Conservation (phyloP, 2,329 filamentous ascomycete genomes). For the Scleromitrula shiraiana region DNA sequence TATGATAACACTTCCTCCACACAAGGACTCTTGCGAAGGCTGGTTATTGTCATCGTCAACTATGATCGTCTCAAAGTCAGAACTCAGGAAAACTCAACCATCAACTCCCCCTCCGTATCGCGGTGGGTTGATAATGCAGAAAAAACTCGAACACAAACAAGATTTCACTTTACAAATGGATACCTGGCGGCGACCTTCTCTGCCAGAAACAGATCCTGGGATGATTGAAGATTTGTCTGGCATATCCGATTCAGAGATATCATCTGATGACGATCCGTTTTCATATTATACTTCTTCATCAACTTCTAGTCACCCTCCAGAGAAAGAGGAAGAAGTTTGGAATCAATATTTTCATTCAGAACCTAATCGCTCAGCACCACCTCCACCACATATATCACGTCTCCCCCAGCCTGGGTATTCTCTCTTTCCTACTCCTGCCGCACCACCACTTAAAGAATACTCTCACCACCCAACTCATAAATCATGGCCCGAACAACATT, state of each 20-base stretch:
- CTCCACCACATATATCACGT: neutral
- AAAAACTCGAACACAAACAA: neutral
- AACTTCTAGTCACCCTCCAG: conserved; percentile 1
- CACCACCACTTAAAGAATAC: neutral
- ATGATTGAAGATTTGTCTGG: conserved; percentile 8
- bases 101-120: neutral
- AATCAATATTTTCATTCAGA: conserved; percentile 5
- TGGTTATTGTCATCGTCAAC: conserved; percentile 9
- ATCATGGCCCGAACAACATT: conserved; percentile 1
- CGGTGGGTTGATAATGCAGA: neutral
- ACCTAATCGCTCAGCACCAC: neutral
- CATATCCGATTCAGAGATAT: neutral
- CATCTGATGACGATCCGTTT: conserved; percentile 1
- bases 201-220: conserved; percentile 3
- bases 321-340: conserved; percentile 7
- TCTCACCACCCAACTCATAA: conserved; percentile 6
- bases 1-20: conserved; percentile 8
- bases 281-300: conserved; percentile 4
- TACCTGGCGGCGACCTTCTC: conserved; percentile 3
- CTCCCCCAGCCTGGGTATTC: neutral
- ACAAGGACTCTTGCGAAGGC: neutral
- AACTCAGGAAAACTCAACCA: neutral
- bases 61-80: conserved; percentile 5
- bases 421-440: neutral
- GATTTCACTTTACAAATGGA: neutral